Evolutionary conservation across 2,329 filamentous ascomycete species (phyloP).

Genomic region (Stagonosporopsis vannaccii): DNA sequence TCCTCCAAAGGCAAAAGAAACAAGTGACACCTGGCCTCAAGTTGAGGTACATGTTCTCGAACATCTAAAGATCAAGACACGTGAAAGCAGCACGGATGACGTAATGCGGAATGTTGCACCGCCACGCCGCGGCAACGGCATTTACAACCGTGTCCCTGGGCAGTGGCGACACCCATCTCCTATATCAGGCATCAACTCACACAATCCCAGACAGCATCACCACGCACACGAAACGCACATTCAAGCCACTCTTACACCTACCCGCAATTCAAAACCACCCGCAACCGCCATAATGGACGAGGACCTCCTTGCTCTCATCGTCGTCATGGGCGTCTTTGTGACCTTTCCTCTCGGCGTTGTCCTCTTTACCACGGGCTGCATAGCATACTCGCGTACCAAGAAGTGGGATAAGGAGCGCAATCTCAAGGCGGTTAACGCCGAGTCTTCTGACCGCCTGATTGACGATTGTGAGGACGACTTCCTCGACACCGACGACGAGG

Average conservation of each 20-base stretch:
- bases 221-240: neutral
- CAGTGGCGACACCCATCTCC: slow-evolving; percentile 17
- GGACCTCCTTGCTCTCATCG: slow-evolving; percentile 36
- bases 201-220: neutral
- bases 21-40: neutral
- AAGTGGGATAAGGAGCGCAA: slow-evolving; percentile 41
- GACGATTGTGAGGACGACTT: slow-evolving; percentile 37
- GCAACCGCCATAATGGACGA: slow-evolving; percentile 34
- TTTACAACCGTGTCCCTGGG: slow-evolving; percentile 19
- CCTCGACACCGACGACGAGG: slow-evolving; percentile 43
- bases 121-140: slow-evolving; percentile 9
- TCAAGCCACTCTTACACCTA: neutral
- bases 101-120: slow-evolving; percentile 16
- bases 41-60: slow-evolving; percentile 3
- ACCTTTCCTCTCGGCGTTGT: slow-evolving; percentile 34
- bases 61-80: neutral
- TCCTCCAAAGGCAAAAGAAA: neutral
- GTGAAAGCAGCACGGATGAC: slow-evolving; percentile 11
- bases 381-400: slow-evolving; percentile 43
- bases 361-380: slow-evolving; percentile 31
- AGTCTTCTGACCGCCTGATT: slow-evolving; percentile 27
- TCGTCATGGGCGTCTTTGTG: slow-evolving; percentile 36
- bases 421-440: slow-evolving; percentile 31
- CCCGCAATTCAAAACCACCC: neutral
- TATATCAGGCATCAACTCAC: slow-evolving; percentile 18